phyloP scores from a whole-genome alignment of 2,329 filamentous ascomycete species.

The Aspergillus versicolor region DNA sequence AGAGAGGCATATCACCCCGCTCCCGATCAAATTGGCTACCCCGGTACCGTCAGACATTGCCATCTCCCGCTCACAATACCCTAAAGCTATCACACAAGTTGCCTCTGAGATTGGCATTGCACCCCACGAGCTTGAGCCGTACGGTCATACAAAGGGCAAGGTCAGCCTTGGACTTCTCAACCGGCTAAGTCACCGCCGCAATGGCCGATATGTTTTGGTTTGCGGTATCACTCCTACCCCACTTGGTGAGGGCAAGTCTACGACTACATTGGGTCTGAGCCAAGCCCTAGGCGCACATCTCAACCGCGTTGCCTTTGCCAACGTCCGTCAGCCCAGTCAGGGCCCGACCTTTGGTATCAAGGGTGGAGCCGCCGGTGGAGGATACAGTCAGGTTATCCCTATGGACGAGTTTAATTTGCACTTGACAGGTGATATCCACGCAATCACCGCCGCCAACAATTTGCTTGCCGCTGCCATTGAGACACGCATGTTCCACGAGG shows the following conservation, averaged over 20 bases:
- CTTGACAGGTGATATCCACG: slow-evolving; percentile 95
- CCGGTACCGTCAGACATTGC: slow-evolving; percentile 96
- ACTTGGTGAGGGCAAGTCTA: slow-evolving; percentile 96
- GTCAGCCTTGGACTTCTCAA: slow-evolving; percentile 80
- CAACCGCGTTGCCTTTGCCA: slow-evolving; percentile 86
- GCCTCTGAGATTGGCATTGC: slow-evolving; percentile 86
- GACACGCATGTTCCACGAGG: slow-evolving; percentile 97
- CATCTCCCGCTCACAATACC: slow-evolving; percentile 81
- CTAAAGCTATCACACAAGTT: slow-evolving; percentile 85
- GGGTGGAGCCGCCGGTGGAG: slow-evolving; percentile 92
- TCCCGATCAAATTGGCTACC: slow-evolving; percentile 74
- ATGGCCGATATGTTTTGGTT: slow-evolving; percentile 89
- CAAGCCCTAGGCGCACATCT: slow-evolving; percentile 90
- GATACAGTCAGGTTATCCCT: slow-evolving; percentile 98
- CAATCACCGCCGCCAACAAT: slow-evolving; percentile 96
- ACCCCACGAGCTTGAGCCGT: slow-evolving; percentile 86
- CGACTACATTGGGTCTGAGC: slow-evolving; percentile 91
- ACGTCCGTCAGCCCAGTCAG: slow-evolving; percentile 94
- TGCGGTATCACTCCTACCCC: slow-evolving; percentile 96
- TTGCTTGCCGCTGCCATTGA: slow-evolving; percentile 93
- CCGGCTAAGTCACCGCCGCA: slow-evolving; percentile 78
- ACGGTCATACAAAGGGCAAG: slow-evolving; percentile 94
- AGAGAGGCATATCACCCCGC: slow-evolving; percentile 72
- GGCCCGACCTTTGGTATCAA: slow-evolving; percentile 99
- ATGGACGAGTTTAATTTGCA: slow-evolving; percentile 99